Base-by-base conservation (phyloP, 108 stramenopile species). In the Discostella stelligeroides region DNA sequence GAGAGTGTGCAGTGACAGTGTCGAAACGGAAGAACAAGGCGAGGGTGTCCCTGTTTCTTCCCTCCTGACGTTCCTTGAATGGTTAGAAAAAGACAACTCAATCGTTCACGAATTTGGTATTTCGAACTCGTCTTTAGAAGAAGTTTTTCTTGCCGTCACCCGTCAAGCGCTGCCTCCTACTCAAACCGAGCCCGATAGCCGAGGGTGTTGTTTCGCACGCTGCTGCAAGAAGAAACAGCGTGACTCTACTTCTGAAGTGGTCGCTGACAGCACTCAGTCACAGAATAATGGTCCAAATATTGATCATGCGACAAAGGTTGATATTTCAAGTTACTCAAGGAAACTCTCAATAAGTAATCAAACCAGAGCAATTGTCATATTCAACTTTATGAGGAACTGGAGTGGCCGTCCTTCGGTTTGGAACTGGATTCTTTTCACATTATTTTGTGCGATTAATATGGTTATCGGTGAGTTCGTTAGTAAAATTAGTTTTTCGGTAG, bases 91-190 rank as follows among this genome's bases (percentile, higher is more conserved):
- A 21, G 81, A 73, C 6, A 51, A 58, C 17, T 79, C 81, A 27
- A 48, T 58, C 10, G 81, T 84, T 8, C 15, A 48, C 10, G 85
- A 87, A 42, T 87, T 75, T 57, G 81, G 82, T 23, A 79, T 87
- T n/a, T 87, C 86, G 18, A 87, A 84, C 53, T 76, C 73, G 18
- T 80, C 73, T 25, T 49, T 87, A 12, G 81, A 87, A 73, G 86
- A 87, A 76, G 81, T 87, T 0, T 87, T 87, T 58, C 71, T 87
- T 50, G 70, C 73, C 14, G 79, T 87, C 7, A 84, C 83, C 9
- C 37, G 56, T n/a, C 34, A 63, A n/a, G 67, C 66, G 17, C 42
- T 41, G 37, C 15, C 43, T n/a, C 13, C 40, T 57, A 39, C 61
- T 18, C 41, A 60, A 17, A 50, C 79, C 21, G 39, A 54, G 6